These are phyloP conservation scores for Tephrocybe sp. DNA, from an alignment of 768 basidiomycete species.

Conservation along the genomic window DNA sequence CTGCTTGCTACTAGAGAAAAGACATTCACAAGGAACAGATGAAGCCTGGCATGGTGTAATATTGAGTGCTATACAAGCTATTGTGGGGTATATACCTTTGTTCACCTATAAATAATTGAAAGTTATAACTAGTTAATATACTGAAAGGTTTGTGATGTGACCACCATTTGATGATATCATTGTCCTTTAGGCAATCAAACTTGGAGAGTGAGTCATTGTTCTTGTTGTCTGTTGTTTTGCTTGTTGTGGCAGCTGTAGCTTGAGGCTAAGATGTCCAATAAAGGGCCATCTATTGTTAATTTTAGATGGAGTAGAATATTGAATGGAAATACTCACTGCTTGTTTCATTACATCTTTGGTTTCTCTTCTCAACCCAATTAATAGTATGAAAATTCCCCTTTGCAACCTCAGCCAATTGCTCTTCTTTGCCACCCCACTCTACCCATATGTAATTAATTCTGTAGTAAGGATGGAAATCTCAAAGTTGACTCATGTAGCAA, in stretches of 20 bases:
- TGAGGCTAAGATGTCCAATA: too few relatives aligned
- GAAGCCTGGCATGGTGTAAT: constrained; percentile 19
- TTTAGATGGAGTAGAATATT: too few relatives aligned
- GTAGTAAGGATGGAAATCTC: constrained; percentile 31
- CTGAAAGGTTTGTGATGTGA: too few relatives aligned
- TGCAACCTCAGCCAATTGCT: constrained; percentile 17
- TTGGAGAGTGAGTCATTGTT: too few relatives aligned
- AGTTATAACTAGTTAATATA: too few relatives aligned
- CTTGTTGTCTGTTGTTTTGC: too few relatives aligned
- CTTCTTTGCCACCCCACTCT: constrained; percentile 24
- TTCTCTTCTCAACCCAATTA: constrained; percentile 19
- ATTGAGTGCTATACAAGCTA: constrained; percentile 17
- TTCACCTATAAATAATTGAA: too few relatives aligned
- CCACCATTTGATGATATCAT: too few relatives aligned
- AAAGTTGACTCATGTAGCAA: not conserved
- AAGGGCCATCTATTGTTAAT: too few relatives aligned
- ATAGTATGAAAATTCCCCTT: constrained; percentile 8
- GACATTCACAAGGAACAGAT: constrained; percentile 16
- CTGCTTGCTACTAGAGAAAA: not conserved
- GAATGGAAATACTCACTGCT: constrained; percentile 1
- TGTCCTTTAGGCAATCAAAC: too few relatives aligned
- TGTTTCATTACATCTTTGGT: constrained; percentile 15
- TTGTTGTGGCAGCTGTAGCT: too few relatives aligned
- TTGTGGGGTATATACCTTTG: constrained; percentile 12
- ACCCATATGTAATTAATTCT: constrained; percentile 25